A percentile compares a stretch with the other conserved stretches of the same genome.
These are phyloP conservation scores for Xerocomellus amylosporus DNA, from an alignment of 768 basidiomycete species.

Conservation along the genomic window DNA sequence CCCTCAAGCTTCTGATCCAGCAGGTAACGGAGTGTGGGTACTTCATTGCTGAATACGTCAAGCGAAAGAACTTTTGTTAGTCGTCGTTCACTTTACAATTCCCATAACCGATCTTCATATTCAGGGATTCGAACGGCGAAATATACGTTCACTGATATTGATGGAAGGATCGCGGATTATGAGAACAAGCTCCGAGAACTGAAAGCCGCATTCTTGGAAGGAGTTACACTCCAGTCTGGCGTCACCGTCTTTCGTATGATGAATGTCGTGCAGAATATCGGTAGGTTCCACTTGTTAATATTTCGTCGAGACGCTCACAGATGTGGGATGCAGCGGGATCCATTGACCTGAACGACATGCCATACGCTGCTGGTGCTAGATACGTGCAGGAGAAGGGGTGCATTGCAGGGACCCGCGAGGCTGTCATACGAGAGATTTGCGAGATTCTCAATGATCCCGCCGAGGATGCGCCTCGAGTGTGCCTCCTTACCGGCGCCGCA, in stretches of 20 bases:
- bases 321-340: slow-evolving; percentile 1
- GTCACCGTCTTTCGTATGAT: slow-evolving; percentile 17
- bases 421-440: too few species aligned
- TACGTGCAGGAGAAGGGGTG: too few species aligned
- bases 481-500: slow-evolving; percentile 22
- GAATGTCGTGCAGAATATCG: not conserved
- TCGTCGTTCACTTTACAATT: not conserved
- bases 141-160: not conserved
- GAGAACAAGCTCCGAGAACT: not conserved
- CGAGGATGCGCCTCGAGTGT: too few species aligned
- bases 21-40: too few species aligned
- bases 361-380: too few species aligned
- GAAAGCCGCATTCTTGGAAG: not conserved
- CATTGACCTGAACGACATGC: slow-evolving; percentile 13
- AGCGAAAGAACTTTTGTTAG: not conserved
- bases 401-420: too few species aligned
- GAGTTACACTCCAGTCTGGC: not conserved
- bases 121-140: not conserved
- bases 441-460: too few species aligned
- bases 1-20: too few species aligned
- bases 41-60: not conserved
- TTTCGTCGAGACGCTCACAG: not conserved
- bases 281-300: not conserved
- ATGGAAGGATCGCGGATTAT: not conserved
- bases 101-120: not conserved